These are phyloP conservation scores for Lomentospora prolificans DNA, from an alignment of 2,329 filamentous ascomycete genomes.

Conservation along the genomic window DNA sequence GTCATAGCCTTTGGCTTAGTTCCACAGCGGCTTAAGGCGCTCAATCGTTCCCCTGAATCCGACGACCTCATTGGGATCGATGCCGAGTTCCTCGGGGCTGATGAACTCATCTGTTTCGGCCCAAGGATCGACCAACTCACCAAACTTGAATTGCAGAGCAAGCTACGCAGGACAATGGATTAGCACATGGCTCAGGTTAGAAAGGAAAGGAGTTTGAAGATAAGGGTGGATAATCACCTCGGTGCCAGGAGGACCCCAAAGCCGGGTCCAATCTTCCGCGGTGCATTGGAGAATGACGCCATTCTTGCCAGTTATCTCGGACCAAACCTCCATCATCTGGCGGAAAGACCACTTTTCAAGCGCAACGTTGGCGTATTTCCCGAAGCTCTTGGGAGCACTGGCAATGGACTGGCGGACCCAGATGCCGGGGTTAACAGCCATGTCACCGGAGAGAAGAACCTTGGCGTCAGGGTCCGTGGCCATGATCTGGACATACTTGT, in stretches of 20 bases:
- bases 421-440: constrained; percentile 16
- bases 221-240: constrained; percentile 9
- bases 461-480: constrained; percentile 14
- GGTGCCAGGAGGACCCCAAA: constrained; percentile 15
- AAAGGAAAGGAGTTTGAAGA: neutral
- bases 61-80: constrained; percentile 13
- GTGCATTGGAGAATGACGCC: constrained; percentile 14
- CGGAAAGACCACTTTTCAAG: constrained; percentile 16
- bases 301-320: constrained; percentile 15
- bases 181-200: neutral
- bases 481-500: constrained; percentile 14
- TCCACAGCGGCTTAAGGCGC: too few relatives aligned
- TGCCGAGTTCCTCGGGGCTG: constrained; percentile 13
- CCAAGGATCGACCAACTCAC: constrained; percentile 16
- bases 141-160: constrained; percentile 16
- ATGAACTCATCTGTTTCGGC: constrained; percentile 13
- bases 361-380: constrained; percentile 16
- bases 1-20: too few relatives aligned
- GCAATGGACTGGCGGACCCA: constrained; percentile 16
- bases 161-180: constrained; percentile 7
- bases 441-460: constrained; percentile 16
- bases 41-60: constrained; percentile 14
- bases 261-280: constrained; percentile 11
- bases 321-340: constrained; percentile 16
- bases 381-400: constrained; percentile 10